Base-by-base conservation (phyloP, 2,329 filamentous ascomycete genomes). In the Verticillium dahliae region DNA sequence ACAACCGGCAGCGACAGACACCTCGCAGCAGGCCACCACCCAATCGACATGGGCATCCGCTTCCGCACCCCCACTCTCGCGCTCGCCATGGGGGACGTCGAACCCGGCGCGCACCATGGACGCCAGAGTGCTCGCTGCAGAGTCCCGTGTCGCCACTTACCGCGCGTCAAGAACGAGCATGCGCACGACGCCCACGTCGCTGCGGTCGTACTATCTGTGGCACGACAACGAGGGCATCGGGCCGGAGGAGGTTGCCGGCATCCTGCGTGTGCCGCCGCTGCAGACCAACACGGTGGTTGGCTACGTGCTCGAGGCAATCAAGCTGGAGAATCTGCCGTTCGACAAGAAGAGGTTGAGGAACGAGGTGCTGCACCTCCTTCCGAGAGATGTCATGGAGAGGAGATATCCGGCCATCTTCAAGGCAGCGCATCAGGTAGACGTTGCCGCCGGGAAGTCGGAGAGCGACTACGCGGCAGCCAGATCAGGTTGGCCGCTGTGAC, bases 171-270 rank as follows among this genome's bases (percentile, higher is more conserved):
- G 67, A 58, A 67, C 63, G 1, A 62, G 60, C 7, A 59, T 71
- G 1, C 65, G 60, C 7, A 71, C 71, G 0, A 38, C 63, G 22
- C 72, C 69, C 2, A 66, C 77, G 1, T 69, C 74, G 2, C 71
- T 90, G 1, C 80, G 85, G 14, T 79, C 85, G 1, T 91, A 90
- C 67, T 83, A 81, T 65, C 72, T 91, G 22, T 91, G 89, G 89
- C 76, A 86, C 60, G 65, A 73, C 4, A 80, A 85, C 61, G 71
- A 79, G 7, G 74, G 77, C 13, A 74, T 90, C 18, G 65, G 70
- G 0, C 76, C 86, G 0, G 68, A 73, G 0, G 73, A 76, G 1
- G 75, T 90, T 15, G 85, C 85, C 1, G 72, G 69, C 2, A 64
- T 89, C 1, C 73, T 89, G n/a, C 79, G 87, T 1, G 75, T 85